These are phyloP conservation scores for Oxalis stricta DNA, from an alignment of 441 rosid genomes.

Conservation along the genomic window DNA sequence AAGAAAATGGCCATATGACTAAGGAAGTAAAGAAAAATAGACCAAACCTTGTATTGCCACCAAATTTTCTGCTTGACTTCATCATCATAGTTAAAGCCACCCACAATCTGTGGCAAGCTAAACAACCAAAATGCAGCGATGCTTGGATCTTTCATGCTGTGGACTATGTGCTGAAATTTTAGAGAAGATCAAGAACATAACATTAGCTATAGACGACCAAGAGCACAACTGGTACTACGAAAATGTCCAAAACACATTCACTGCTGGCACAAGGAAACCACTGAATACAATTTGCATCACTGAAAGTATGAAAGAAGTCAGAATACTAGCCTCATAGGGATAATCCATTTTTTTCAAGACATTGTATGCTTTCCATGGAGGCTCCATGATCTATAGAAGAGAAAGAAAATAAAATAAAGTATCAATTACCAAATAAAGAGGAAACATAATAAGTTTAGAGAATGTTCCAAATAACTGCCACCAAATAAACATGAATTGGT, in stretches of 20 bases:
- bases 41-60: conserved; percentile 75
- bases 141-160: conserved; percentile 93
- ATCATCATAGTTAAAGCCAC: conserved; percentile 73
- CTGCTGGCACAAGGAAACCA: too few relatives aligned
- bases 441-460: background rate
- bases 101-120: conserved; percentile 69
- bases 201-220: conserved; percentile 1
- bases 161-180: conserved; percentile 67
- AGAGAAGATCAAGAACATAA: conserved; percentile 6
- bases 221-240: too few relatives aligned
- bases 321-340: conserved; percentile 64
- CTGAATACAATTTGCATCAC: too few relatives aligned
- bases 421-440: background rate
- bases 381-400: conserved; percentile 72
- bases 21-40: background rate
- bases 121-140: conserved; percentile 93
- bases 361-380: conserved; percentile 85
- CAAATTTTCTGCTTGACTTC: conserved; percentile 73
- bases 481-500: background rate
- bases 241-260: too few relatives aligned
- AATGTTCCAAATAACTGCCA: background rate
- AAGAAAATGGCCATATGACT: background rate
- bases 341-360: conserved; percentile 79
- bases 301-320: conserved; percentile 4
- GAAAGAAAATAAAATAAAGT: conserved; percentile 1